A percentile compares a stretch with the other conserved stretches of the same genome.
Evolutionary conservation across 371 early-diverging fungal species (phyloP).

Genomic region (Zychaea mexicana): DNA sequence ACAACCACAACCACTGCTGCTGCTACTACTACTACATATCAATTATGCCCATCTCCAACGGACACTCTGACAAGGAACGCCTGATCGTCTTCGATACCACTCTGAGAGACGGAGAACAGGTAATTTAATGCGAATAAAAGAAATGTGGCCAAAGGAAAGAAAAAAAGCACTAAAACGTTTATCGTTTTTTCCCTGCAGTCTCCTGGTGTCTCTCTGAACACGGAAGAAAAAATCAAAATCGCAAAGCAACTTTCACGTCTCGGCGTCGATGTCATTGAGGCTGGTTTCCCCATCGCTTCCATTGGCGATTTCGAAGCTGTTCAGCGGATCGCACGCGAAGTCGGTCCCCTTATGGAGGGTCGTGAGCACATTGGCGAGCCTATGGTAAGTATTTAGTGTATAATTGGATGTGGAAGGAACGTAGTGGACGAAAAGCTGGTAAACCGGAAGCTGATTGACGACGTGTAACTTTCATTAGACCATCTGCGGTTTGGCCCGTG

Average conservation of each 20-base stretch:
- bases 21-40: neutral
- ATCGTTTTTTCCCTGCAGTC: conserved; percentile 59
- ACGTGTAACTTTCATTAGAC: too few species aligned
- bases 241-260: conserved; percentile 88
- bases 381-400: too few species aligned
- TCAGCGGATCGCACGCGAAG: conserved; percentile 87
- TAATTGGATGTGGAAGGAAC: too few species aligned
- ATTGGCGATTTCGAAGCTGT: conserved; percentile 96
- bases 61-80: conserved; percentile 57
- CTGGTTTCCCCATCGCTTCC: conserved; percentile 93
- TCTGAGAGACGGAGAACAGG: conserved; percentile 96
- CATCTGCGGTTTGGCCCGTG: conserved; percentile 92
- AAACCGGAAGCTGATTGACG: too few species aligned
- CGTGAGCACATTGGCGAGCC: conserved; percentile 82
- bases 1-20: too few species aligned
- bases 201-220: conserved; percentile 92
- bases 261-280: conserved; percentile 95
- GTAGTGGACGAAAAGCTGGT: too few species aligned
- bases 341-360: conserved; percentile 83
- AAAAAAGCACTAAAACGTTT: too few species aligned
- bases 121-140: conserved; percentile 24
- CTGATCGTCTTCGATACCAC: conserved; percentile 94
- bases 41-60: conserved; percentile 18
- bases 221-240: conserved; percentile 92
- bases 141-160: too few species aligned